A percentile compares a stretch with the other conserved stretches of the same genome.
Evolutionary conservation across 805 yeast genomes (phyloP).

Genomic region (Middelhovenomyces tepae): DNA sequence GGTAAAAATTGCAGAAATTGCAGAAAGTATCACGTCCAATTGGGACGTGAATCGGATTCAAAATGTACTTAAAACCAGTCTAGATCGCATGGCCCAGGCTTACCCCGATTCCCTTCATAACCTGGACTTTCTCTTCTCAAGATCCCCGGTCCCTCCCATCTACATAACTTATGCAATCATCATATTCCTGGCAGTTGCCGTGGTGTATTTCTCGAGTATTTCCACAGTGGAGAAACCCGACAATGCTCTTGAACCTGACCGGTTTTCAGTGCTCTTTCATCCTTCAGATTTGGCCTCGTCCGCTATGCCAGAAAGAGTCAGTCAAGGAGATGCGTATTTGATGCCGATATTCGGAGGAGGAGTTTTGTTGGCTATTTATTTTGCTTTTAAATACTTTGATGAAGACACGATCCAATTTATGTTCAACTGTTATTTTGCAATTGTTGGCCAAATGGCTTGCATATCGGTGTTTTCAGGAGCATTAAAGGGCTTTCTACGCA

Average conservation of each 20-base stretch:
- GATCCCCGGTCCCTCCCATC: slow-evolving; percentile 9
- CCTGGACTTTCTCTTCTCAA: slow-evolving; percentile 1
- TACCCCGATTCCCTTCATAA: not conserved
- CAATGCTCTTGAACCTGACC: slow-evolving; percentile 20
- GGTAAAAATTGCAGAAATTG: no score
- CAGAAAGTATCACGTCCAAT: no score
- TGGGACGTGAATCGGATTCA: no score
- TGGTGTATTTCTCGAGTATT: slow-evolving; percentile 15
- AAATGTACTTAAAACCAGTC: no score
- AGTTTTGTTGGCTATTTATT: slow-evolving; percentile 33
- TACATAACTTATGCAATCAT: slow-evolving; percentile 15
- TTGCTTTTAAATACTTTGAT: slow-evolving; percentile 28
- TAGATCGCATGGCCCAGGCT: no score
- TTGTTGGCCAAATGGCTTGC: slow-evolving; percentile 29
- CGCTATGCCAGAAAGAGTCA: slow-evolving; percentile 11
- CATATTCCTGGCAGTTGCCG: slow-evolving; percentile 12
- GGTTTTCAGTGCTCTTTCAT: slow-evolving; percentile 17
- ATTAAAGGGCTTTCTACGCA: slow-evolving; percentile 8
- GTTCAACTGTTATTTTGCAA: slow-evolving; percentile 31
- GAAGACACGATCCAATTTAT: slow-evolving; percentile 25
- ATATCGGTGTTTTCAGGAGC: slow-evolving; percentile 22
- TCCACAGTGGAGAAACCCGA: slow-evolving; percentile 19
- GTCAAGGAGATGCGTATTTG: slow-evolving; percentile 28
- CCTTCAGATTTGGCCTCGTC: slow-evolving; percentile 15
- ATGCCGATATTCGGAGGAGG: slow-evolving; percentile 40